phyloP scores from a whole-genome alignment of 2,329 filamentous ascomycete species.

The Paradendryphiella salina region DNA sequence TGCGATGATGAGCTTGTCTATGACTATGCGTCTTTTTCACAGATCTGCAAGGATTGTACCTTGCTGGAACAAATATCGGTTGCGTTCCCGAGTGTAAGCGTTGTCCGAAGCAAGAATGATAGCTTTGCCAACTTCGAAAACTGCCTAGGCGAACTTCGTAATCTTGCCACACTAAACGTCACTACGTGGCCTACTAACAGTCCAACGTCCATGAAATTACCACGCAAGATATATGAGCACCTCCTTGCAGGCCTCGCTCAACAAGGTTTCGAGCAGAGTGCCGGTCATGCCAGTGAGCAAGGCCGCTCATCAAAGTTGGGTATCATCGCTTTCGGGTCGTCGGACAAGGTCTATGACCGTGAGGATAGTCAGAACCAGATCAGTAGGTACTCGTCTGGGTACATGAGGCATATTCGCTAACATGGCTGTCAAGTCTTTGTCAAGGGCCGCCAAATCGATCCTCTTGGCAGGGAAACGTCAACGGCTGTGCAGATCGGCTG shows the following conservation, averaged over 20 bases:
- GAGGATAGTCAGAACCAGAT: conserved; percentile 53
- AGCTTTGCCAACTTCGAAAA: conserved; percentile 52
- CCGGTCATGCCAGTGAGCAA: conserved; percentile 32
- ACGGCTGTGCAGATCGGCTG: conserved; percentile 52
- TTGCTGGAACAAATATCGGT: conserved; percentile 52
- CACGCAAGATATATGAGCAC: conserved; percentile 52
- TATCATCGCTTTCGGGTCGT: conserved; percentile 53
- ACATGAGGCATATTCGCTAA: neutral
- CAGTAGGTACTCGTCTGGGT: conserved; percentile 17
- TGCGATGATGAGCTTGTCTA: conserved; percentile 52
- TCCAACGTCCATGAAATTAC: conserved; percentile 47
- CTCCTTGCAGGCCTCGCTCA: conserved; percentile 50
- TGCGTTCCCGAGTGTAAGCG: conserved; percentile 52
- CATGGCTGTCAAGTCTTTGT: conserved; percentile 42
- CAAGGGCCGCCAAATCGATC: conserved; percentile 49
- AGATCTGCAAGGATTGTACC: conserved; percentile 52
- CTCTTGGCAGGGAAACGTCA: conserved; percentile 47
- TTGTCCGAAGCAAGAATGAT: conserved; percentile 48
- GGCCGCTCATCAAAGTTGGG: conserved; percentile 45
- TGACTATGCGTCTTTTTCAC: conserved; percentile 49
- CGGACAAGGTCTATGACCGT: conserved; percentile 53
- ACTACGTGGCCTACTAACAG: conserved; percentile 54
- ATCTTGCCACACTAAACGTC: conserved; percentile 54
- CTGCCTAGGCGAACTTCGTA: conserved; percentile 45
- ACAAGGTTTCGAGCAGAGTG: conserved; percentile 42